phyloP scores from a whole-genome alignment of 1,284 basidiomycete genomes.

The Ustilago shanxiensis region DNA sequence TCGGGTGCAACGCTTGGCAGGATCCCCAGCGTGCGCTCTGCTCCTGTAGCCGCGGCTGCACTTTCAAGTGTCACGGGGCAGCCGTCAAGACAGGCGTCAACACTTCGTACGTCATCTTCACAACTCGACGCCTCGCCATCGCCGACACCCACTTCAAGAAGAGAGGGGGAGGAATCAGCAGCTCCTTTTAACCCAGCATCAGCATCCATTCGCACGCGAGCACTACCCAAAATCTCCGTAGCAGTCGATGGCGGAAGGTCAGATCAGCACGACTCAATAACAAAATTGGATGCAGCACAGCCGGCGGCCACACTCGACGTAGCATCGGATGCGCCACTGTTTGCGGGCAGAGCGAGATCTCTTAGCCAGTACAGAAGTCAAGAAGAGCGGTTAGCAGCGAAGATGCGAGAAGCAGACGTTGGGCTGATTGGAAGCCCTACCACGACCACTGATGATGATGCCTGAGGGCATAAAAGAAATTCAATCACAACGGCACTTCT shows the following conservation, averaged over 20 bases:
- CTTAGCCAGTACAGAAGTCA: constrained; percentile 32
- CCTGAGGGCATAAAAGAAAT: too few relatives aligned
- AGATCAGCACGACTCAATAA: background rate
- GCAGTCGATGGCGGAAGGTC: constrained; percentile 11
- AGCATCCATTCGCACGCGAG: constrained; percentile 5
- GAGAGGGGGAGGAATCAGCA: background rate
- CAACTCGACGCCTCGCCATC: constrained; percentile 13
- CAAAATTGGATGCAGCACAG: background rate
- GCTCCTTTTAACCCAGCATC: background rate
- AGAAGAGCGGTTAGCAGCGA: constrained; percentile 48
- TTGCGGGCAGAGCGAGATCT: constrained; percentile 9
- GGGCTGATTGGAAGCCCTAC: constrained; percentile 55
- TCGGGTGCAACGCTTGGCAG: constrained; percentile 23
- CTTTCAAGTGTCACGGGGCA: constrained; percentile 15
- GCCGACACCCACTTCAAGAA: constrained; percentile 6
- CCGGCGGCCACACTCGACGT: background rate
- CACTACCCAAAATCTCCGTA: constrained; percentile 42
- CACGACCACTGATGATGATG: constrained; percentile 31
- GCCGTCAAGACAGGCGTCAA: background rate
- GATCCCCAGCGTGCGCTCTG: constrained; percentile 48
- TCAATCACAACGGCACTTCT: too few relatives aligned
- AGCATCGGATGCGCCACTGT: constrained; percentile 6
- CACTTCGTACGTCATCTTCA: constrained; percentile 2
- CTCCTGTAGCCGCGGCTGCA: constrained; percentile 37
- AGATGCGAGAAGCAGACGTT: constrained; percentile 55